A percentile compares a stretch with the other conserved stretches of the same genome.
Evolutionary conservation across 768 basidiomycete genomes (phyloP).

Genomic region (Lactarius evosmus): DNA sequence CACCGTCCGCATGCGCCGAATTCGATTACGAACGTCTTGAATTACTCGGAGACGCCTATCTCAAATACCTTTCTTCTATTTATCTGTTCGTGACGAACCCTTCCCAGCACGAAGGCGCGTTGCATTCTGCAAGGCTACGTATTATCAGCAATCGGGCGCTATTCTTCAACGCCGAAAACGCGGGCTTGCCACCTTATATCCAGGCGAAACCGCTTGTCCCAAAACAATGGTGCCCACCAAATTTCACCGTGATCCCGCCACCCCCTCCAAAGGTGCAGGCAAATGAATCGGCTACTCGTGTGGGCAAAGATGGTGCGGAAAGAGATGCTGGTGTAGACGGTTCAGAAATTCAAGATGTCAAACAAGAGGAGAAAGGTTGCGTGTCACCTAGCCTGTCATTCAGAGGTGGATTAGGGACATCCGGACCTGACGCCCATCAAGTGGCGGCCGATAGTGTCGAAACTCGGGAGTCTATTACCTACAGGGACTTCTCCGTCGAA

Average conservation of each 20-base stretch:
- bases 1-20: constrained; percentile 67
- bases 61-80: constrained; percentile 74
- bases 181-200: constrained; percentile 68
- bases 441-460: neutral
- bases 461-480: neutral
- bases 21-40: constrained; percentile 83
- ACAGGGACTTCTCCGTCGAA: neutral
- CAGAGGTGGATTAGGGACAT: neutral
- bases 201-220: constrained; percentile 66
- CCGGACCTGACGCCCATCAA: neutral
- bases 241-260: constrained; percentile 35
- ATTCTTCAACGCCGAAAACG: constrained; percentile 49
- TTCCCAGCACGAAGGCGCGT: constrained; percentile 56
- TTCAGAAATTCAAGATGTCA: neutral
- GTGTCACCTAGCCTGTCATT: neutral
- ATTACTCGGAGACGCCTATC: constrained; percentile 78
- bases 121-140: constrained; percentile 63
- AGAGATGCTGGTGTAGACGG: neutral
- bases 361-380: constrained; percentile 2
- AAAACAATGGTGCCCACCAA: constrained; percentile 63
- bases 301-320: neutral
- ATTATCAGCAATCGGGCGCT: constrained; percentile 76
- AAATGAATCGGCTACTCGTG: neutral
- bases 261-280: constrained; percentile 6
- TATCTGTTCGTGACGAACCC: constrained; percentile 74